Evolutionary conservation across 2,329 filamentous ascomycete species (phyloP).

Genomic region (Aspergillus brunneoviolaceus): DNA sequence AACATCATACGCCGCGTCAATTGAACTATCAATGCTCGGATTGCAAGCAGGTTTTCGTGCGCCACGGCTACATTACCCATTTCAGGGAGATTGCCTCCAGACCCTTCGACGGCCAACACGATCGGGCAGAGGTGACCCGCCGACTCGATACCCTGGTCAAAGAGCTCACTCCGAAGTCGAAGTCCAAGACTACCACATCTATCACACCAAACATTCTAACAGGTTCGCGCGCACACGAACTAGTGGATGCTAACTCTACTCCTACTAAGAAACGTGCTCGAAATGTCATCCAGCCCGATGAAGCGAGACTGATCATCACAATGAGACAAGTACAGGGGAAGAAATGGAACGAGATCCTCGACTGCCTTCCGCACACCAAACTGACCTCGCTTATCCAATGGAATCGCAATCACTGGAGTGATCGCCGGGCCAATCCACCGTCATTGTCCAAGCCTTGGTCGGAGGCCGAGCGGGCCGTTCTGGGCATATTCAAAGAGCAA

Average conservation of each 20-base stretch:
- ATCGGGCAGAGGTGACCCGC: constrained; percentile 9
- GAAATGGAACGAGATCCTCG: constrained; percentile 32
- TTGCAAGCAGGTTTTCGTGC: constrained; percentile 15
- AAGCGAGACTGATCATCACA: constrained; percentile 31
- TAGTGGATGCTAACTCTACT: constrained; percentile 11
- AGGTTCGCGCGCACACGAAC: neutral
- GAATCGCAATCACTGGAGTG: constrained; percentile 32
- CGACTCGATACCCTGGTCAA: constrained; percentile 6
- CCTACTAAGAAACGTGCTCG: constrained; percentile 20
- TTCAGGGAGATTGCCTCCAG: constrained; percentile 10
- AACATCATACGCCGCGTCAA: constrained; percentile 1
- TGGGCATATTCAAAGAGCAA: constrained; percentile 27
- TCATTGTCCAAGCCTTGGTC: constrained; percentile 32
- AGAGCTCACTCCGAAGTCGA: constrained; percentile 9
- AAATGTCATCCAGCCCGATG: constrained; percentile 30
- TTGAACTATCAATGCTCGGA: constrained; percentile 11
- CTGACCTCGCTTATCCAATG: constrained; percentile 24
- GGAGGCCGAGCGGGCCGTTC: constrained; percentile 24
- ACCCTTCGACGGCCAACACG: constrained; percentile 13
- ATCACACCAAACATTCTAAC: neutral
- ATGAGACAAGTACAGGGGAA: constrained; percentile 30
- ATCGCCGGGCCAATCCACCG: constrained; percentile 27
- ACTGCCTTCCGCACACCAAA: constrained; percentile 27
- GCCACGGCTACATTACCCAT: constrained; percentile 14
- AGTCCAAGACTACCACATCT: neutral